Conservation (phyloP, 192 early-diverging fungal genomes). For the Phlyctochytrium bullatum region DNA sequence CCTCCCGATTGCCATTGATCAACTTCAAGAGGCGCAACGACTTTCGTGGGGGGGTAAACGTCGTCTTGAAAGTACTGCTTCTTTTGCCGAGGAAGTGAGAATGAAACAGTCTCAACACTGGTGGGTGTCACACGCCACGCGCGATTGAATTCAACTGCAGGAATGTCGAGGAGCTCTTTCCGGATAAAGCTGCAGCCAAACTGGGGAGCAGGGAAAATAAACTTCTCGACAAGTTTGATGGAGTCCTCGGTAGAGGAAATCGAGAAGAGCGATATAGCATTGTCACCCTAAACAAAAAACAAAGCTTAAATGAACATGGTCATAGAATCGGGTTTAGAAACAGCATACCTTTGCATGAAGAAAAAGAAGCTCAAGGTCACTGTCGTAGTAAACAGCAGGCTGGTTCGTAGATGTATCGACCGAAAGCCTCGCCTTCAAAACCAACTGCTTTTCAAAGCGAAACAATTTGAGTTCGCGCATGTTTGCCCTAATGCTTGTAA, state of each 20-base stretch:
- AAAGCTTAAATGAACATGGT: no score
- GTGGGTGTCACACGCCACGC: slow-evolving; percentile 67
- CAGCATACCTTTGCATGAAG: slow-evolving; percentile 44
- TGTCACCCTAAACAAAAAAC: no score
- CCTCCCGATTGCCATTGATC: neutral
- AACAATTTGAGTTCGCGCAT: neutral
- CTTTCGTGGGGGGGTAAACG: slow-evolving; percentile 54
- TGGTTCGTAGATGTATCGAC: neutral
- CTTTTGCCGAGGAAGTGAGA: slow-evolving; percentile 74
- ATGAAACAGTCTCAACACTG: slow-evolving; percentile 69
- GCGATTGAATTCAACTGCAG: slow-evolving; percentile 66
- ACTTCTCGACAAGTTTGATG: slow-evolving; percentile 9
- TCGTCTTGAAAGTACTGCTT: slow-evolving; percentile 92
- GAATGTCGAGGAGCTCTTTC: slow-evolving; percentile 65
- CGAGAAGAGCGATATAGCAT: no score
- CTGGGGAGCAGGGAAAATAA: slow-evolving; percentile 46
- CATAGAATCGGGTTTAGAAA: slow-evolving; percentile 61
- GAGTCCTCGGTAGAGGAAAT: no score
- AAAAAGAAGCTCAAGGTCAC: slow-evolving; percentile 72
- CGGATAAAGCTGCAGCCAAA: slow-evolving; percentile 72
- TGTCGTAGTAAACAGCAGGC: slow-evolving; percentile 54
- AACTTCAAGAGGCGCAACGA: slow-evolving; percentile 49
- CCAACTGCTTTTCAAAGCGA: slow-evolving; percentile 1
- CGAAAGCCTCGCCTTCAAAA: neutral
- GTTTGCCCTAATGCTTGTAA: neutral